phyloP scores from a whole-genome alignment of 495 filamentous ascomycete genomes.

The Aspergillus leporis region DNA sequence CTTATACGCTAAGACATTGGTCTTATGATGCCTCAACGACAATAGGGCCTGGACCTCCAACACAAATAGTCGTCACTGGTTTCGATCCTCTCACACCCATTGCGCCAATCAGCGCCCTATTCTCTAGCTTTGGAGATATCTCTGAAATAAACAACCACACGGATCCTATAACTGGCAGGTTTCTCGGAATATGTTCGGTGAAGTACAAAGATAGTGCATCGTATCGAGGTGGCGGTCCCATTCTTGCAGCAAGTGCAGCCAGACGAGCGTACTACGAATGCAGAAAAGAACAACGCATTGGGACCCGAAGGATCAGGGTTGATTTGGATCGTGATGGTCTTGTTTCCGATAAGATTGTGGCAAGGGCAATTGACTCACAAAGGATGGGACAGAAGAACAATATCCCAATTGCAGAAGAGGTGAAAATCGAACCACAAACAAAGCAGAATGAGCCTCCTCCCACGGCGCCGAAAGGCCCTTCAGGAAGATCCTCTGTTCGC shows the following conservation, averaged over 20 bases:
- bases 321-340: conserved; percentile 86
- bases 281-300: conserved; percentile 70
- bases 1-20: conserved; percentile 76
- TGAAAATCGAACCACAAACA: conserved; percentile 27
- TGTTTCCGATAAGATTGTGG: conserved; percentile 72
- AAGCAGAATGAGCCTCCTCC: conserved; percentile 67
- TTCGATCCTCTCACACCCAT: conserved; percentile 87
- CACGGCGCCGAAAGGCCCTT: conserved; percentile 83
- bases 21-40: conserved; percentile 77
- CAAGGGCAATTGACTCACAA: conserved; percentile 66
- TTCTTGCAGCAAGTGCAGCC: conserved; percentile 74
- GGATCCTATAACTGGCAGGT: conserved; percentile 88
- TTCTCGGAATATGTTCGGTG: conserved; percentile 87
- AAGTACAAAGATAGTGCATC: conserved; percentile 76
- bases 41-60: conserved; percentile 83
- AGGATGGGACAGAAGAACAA: conserved; percentile 47
- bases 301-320: conserved; percentile 70
- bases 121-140: conserved; percentile 86
- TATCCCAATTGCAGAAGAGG: conserved; percentile 21
- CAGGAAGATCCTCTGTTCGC: conserved; percentile 57
- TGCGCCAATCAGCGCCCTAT: conserved; percentile 74
- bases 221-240: conserved; percentile 45
- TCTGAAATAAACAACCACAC: conserved; percentile 86
- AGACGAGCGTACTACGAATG: conserved; percentile 63
- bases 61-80: conserved; percentile 86